A percentile compares a stretch with the other conserved stretches of the same genome.
phyloP scores from a whole-genome alignment of 1,284 basidiomycete genomes.

The Ustilago sp. region DNA sequence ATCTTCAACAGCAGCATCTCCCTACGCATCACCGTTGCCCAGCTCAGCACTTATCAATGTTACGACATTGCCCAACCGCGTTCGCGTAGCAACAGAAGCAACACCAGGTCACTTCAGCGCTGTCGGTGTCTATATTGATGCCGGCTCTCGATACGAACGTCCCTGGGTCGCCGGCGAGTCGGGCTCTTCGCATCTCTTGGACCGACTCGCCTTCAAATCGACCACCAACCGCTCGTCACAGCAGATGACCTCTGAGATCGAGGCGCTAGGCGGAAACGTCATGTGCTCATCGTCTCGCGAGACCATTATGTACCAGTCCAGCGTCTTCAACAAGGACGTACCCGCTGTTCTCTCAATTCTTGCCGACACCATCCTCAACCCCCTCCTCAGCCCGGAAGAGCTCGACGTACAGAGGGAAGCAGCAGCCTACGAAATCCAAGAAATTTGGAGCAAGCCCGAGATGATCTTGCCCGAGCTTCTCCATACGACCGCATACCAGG shows the following conservation, averaged over 20 bases:
- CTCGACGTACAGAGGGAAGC: slow-evolving; percentile 86
- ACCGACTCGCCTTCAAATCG: slow-evolving; percentile 93
- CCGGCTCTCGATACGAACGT: slow-evolving; percentile 91
- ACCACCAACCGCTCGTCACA: slow-evolving; percentile 73
- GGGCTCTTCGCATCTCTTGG: slow-evolving; percentile 90
- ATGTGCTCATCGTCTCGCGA: slow-evolving; percentile 91
- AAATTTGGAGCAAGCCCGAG: slow-evolving; percentile 89
- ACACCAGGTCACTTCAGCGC: slow-evolving; percentile 95
- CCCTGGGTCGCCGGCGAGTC: slow-evolving; percentile 74
- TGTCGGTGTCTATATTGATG: slow-evolving; percentile 91
- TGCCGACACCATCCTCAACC: slow-evolving; percentile 87
- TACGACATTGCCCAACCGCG: slow-evolving; percentile 89
- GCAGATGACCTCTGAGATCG: slow-evolving; percentile 85
- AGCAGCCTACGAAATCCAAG: slow-evolving; percentile 90
- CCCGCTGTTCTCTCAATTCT: slow-evolving; percentile 86
- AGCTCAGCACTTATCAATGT: slow-evolving; percentile 69
- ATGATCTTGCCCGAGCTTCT: slow-evolving; percentile 93
- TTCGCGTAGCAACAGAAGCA: slow-evolving; percentile 89
- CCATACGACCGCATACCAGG: slow-evolving; percentile 85
- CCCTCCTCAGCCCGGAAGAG: slow-evolving; percentile 82
- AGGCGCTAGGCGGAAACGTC: slow-evolving; percentile 90
- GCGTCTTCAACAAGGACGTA: slow-evolving; percentile 87
- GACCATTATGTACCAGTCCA: slow-evolving; percentile 97
- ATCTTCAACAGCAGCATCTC: slow-evolving; percentile 24
- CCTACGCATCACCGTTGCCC: slow-evolving; percentile 42